Evolutionary conservation across 1,284 basidiomycete genomes (phyloP).

Genomic region (Heliocybe sulcata): DNA sequence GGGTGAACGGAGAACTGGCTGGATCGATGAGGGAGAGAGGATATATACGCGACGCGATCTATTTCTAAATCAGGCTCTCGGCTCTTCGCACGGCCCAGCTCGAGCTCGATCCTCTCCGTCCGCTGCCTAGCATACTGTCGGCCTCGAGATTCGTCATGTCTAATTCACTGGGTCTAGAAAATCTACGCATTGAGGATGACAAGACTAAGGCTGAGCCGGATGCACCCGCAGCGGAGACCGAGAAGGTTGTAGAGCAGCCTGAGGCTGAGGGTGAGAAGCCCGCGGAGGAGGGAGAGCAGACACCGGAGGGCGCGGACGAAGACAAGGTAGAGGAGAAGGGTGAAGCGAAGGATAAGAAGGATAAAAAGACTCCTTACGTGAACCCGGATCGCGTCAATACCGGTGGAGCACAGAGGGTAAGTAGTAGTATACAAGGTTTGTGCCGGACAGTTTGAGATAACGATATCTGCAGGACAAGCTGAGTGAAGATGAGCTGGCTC

Average conservation of each 20-base stretch:
- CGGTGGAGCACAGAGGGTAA: slow-evolving; percentile 63
- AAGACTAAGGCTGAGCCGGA: neutral
- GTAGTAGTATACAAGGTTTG: slow-evolving; percentile 14
- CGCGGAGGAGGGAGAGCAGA: neutral
- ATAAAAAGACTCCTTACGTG: slow-evolving; percentile 49
- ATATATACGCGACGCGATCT: neutral
- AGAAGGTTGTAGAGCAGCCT: neutral
- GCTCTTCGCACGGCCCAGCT: neutral
- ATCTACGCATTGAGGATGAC: neutral
- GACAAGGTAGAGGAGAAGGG: slow-evolving; percentile 24
- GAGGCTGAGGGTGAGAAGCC: neutral
- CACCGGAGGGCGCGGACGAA: neutral
- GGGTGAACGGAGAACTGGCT: neutral
- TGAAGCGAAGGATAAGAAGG: slow-evolving; percentile 12
- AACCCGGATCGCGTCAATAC: slow-evolving; percentile 76
- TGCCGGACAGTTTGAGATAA: slow-evolving; percentile 7
- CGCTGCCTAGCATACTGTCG: neutral
- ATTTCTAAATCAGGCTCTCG: slow-evolving; percentile 1
- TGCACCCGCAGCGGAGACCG: neutral
- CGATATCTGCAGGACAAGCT: slow-evolving; percentile 52
- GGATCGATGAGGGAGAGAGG: neutral
- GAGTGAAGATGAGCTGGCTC: slow-evolving; percentile 61
- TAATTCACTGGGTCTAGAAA: neutral
- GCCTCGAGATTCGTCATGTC: neutral
- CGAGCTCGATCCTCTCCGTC: neutral